A percentile compares a stretch with the other conserved stretches of the same genome.
Conservation (phyloP, 2,329 filamentous ascomycete species). For the Hymenoscyphus infarciens region DNA sequence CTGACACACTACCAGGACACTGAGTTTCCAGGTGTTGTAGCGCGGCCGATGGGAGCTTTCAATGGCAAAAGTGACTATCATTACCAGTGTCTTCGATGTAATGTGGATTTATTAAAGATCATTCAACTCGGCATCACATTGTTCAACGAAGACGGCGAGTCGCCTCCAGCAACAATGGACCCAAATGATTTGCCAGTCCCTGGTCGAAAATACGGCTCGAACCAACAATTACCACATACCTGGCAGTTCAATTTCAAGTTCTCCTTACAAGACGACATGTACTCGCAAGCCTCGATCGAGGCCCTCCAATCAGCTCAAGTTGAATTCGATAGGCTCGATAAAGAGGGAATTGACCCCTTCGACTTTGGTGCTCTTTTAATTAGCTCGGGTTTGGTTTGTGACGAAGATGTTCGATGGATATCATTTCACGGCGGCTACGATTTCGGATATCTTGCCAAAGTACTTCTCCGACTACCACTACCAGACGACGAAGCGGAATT, state of each 20-base stretch:
- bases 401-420: slow-evolving; percentile 89
- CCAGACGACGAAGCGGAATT: slow-evolving; percentile 90
- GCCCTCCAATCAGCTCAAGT: slow-evolving; percentile 89
- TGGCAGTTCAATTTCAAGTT: slow-evolving; percentile 99
- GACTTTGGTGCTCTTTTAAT: slow-evolving; percentile 89
- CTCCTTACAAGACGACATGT: slow-evolving; percentile 94
- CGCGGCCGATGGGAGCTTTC: slow-evolving; percentile 91
- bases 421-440: slow-evolving; percentile 98
- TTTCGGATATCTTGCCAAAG: slow-evolving; percentile 94
- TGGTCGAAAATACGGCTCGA: slow-evolving; percentile 44
- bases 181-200: slow-evolving; percentile 41
- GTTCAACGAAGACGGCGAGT: slow-evolving; percentile 86
- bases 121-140: slow-evolving; percentile 95
- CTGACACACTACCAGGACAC: slow-evolving; percentile 65
- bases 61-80: slow-evolving; percentile 96
- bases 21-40: slow-evolving; percentile 96
- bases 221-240: slow-evolving; percentile 68
- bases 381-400: slow-evolving; percentile 84
- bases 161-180: slow-evolving; percentile 58
- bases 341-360: slow-evolving; percentile 84
- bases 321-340: slow-evolving; percentile 79
- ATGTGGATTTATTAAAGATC: slow-evolving; percentile 95
- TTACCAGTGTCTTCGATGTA: slow-evolving; percentile 94
- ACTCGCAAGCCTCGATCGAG: slow-evolving; percentile 90
- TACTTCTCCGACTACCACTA: slow-evolving; percentile 77